Evolutionary conservation across 2,329 filamentous ascomycete genomes (phyloP), one percentile per base, ranked within the genome.

Genomic region (Lecanosticta acicola): DNA sequence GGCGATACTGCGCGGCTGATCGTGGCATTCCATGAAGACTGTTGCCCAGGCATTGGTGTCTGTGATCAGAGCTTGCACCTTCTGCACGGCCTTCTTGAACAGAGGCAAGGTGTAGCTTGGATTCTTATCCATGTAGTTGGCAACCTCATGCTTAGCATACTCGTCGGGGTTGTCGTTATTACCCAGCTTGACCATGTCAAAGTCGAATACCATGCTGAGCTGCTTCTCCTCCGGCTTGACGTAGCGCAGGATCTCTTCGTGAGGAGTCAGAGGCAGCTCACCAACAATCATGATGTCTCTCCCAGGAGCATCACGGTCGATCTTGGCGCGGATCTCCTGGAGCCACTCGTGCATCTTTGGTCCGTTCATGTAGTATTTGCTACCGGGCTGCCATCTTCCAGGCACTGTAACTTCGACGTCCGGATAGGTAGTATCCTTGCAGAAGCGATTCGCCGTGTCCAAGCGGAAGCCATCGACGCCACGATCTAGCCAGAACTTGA

Each of bases 191-290:
- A 79, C 71, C 24, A 79, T 69, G 46, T 85, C 82, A 59, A 87
- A 87, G 56, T 84, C 79, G 65, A 87, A 86, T 29, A 86, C 81
- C 81, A 86, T 86, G 61, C 77, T 81, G 36, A 86, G 66, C 59
- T 85, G 80, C 24, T 73, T 71, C 13, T 76, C 71, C 10, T 49
- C 38, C 17, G 71, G 74, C 2, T 71, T 71, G 2, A 85, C 80
- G 4, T 72, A 72, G 11, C 69, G 68, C 4, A 80, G 57, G 1
- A 79, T 71, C 46, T 78, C 73, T 4, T 73, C 63, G 5, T 68
- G 67, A 39, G 66, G 67, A 1, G 72, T 66, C 52, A 62, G 70
- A 2, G 73, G 72, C 66, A 75, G 74, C 63, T 77, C 74, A 9
- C 74, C 74, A 2, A 77, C 74, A 43, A 71, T 73, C 54, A 77